Evolutionary conservation across 768 basidiomycete genomes (phyloP).

Genomic region (Leccinellum rugosiceps): DNA sequence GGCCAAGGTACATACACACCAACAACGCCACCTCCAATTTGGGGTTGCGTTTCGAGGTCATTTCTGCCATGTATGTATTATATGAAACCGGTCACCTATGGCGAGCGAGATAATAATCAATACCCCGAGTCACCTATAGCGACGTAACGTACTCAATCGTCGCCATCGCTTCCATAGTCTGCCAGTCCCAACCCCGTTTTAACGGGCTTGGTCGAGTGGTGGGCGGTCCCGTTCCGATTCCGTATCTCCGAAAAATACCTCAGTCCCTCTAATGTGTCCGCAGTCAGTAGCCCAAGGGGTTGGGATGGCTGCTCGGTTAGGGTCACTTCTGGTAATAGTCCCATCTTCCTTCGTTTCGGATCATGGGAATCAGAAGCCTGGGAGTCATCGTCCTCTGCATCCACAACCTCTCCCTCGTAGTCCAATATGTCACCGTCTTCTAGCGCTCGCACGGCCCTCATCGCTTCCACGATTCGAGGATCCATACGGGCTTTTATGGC

Average conservation of each 20-base stretch:
- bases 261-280: conserved; percentile 85
- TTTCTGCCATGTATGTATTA: background rate
- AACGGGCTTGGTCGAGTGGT: conserved; percentile 18
- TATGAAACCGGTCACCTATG: background rate
- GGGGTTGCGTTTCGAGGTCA: background rate
- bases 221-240: conserved; percentile 50
- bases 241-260: conserved; percentile 90
- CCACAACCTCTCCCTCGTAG: conserved; percentile 35
- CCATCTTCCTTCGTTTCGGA: conserved; percentile 36
- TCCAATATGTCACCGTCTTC: conserved; percentile 68
- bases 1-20: conserved; percentile 22
- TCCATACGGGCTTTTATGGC: conserved; percentile 86
- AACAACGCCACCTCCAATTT: background rate
- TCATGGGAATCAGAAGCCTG: conserved; percentile 35
- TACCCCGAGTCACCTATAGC: background rate
- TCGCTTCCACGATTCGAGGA: conserved; percentile 84
- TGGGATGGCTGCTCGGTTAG: conserved; percentile 32
- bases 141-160: conserved; percentile 31
- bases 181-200: conserved; percentile 57
- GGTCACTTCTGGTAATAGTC: conserved; percentile 27
- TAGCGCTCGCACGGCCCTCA: conserved; percentile 79
- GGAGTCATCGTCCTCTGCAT: conserved; percentile 31
- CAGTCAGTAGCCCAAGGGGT: conserved; percentile 63
- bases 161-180: conserved; percentile 77
- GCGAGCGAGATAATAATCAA: conserved; percentile 1